These are phyloP conservation scores for Elongisporangium anandrum DNA, from an alignment of 352 stramenopile genomes.

Conservation along the genomic window DNA sequence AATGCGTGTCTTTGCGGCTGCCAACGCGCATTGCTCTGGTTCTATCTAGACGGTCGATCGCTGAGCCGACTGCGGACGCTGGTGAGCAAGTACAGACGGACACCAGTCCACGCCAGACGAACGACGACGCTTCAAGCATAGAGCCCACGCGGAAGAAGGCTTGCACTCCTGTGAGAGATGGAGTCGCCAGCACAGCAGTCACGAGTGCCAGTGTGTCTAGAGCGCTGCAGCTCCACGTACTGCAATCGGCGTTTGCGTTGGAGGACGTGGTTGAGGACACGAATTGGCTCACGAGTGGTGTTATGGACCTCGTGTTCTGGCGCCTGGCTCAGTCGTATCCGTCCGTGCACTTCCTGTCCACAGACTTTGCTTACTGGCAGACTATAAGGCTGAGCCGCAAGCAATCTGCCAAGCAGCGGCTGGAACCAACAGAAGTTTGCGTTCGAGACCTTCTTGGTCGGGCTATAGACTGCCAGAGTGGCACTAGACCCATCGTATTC, in stretches of 20 bases:
- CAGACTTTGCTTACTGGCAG: slow-evolving; percentile 78
- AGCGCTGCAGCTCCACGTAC: slow-evolving; percentile 15
- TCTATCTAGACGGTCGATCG: not conserved
- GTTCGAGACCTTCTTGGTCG: slow-evolving; percentile 73
- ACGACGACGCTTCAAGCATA: not conserved
- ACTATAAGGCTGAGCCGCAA: slow-evolving; percentile 21
- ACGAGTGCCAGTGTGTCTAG: slow-evolving; percentile 7
- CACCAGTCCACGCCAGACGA: not conserved
- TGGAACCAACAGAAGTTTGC: slow-evolving; percentile 2
- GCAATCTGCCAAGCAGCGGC: not conserved
- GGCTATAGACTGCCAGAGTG: slow-evolving; percentile 43
- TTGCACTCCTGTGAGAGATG: not conserved
- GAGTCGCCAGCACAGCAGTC: not conserved
- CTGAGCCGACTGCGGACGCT: not conserved
- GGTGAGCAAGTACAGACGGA: not conserved
- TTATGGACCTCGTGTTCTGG: slow-evolving; percentile 86
- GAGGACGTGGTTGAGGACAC: slow-evolving; percentile 71
- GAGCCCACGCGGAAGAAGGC: not conserved
- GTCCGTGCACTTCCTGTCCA: slow-evolving; percentile 75
- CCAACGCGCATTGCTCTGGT: not conserved
- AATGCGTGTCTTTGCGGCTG: not conserved
- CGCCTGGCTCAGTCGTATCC: slow-evolving; percentile 73
- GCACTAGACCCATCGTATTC: slow-evolving; percentile 68
- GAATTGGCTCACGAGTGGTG: slow-evolving; percentile 77
- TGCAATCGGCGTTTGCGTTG: slow-evolving; percentile 47